Evolutionary conservation across 148 eudicot species (phyloP), one percentile per base, ranked within the genome.

Genomic region (Amaranthus hypochondriacus): DNA sequence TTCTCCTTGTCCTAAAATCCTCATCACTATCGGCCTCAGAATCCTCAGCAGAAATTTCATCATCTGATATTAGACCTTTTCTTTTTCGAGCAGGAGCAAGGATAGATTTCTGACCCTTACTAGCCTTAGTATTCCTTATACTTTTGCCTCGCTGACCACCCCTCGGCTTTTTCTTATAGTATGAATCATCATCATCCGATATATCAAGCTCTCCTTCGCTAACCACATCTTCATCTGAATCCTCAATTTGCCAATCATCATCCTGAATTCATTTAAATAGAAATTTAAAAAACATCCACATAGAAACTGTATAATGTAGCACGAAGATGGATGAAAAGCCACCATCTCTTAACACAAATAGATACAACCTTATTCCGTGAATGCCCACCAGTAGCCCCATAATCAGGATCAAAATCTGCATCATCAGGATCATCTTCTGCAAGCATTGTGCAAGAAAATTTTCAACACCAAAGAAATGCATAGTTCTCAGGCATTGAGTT

Each of bases 371-470:
- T 91, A 48, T 71, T 76, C 75, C 77, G 77, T 51, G 71, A 64
- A 56, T 56, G 81, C 7, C 78, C 86, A 44, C 75, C 81, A 58
- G 82, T 73, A 72, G 73, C 83, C 68, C 84, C 92, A 76, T 64
- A 84, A 73, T 88, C 94, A 69, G 97, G 99, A 70, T 95, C 89
- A 78, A 95, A 95, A 75, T 95, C 98, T 68, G 83, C 93, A 87
- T 95, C 99, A 76, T 86, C 97, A 47, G 96, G 96, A 67, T 95
- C 99, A 82, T 95, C 99, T 74, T 79, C 99, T 95, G 89, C 85
- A 82, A 66, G 57, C 53, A 71, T 72, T 48, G 52, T 69, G 68
- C 75, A 76, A 54, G n/a, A n/a, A 72, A 48, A 67, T 6, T 18
- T 50, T 67, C 72, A 75, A 52, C 57, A 15, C 13, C 63, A 46